A percentile compares a stretch with the other conserved stretches of the same genome.
Conservation (phyloP, 1,284 basidiomycete species). For the Termitomyces sp. region DNA sequence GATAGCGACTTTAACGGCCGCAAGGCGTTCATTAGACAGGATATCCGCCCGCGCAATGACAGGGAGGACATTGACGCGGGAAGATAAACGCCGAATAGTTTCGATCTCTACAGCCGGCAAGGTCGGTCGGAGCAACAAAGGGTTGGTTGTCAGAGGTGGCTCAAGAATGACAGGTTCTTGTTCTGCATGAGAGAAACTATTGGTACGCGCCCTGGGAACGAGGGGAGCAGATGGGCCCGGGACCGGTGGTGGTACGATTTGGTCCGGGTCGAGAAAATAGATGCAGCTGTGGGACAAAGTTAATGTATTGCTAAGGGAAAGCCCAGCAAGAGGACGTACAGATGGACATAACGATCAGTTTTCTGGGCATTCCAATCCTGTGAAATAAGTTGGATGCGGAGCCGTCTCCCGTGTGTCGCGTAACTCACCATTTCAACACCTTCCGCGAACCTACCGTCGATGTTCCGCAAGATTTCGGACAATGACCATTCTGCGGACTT, state of each 20-base stretch:
- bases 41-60: slow-evolving; percentile 91
- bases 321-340: slow-evolving; percentile 48
- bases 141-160: slow-evolving; percentile 68
- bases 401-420: slow-evolving; percentile 21
- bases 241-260: slow-evolving; percentile 62
- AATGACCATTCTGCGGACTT: slow-evolving; percentile 51
- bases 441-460: slow-evolving; percentile 63
- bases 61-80: slow-evolving; percentile 92
- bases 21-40: slow-evolving; percentile 83
- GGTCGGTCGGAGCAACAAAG: slow-evolving; percentile 56
- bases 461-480: slow-evolving; percentile 57
- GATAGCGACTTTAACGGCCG: slow-evolving; percentile 70
- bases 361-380: slow-evolving; percentile 64
- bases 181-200: slow-evolving; percentile 65
- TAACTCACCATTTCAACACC: slow-evolving; percentile 62
- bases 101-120: slow-evolving; percentile 78
- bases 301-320: slow-evolving; percentile 20
- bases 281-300: slow-evolving; percentile 49
- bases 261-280: slow-evolving; percentile 76
- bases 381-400: slow-evolving; percentile 14
- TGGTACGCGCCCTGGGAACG: slow-evolving; percentile 57
- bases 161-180: slow-evolving; percentile 72
- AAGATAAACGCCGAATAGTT: slow-evolving; percentile 85
- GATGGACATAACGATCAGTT: slow-evolving; percentile 71
- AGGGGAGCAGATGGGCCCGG: slow-evolving; percentile 57